phyloP scores from a whole-genome alignment of 1,284 basidiomycete species.

The Fomitiporia mediterranea region DNA sequence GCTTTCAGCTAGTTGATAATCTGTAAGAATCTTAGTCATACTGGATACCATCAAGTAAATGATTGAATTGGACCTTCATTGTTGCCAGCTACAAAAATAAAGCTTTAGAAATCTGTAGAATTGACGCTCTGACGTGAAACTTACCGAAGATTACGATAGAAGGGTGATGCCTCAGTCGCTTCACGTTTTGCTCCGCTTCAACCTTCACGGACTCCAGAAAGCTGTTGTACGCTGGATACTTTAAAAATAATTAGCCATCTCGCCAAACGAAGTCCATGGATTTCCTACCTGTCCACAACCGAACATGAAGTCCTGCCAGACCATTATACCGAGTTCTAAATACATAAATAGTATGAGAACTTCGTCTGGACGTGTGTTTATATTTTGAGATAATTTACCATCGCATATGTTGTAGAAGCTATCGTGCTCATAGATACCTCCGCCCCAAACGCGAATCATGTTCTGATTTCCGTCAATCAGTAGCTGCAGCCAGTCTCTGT shows the following conservation, averaged over 20 bases:
- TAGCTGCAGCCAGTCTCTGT: slow-evolving; percentile 39
- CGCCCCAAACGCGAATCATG: slow-evolving; percentile 48
- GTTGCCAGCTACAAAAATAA: slow-evolving; percentile 63
- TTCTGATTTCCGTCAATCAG: slow-evolving; percentile 44
- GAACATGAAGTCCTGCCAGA: slow-evolving; percentile 45
- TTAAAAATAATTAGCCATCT: not conserved
- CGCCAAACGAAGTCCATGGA: not conserved
- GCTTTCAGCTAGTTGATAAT: slow-evolving; percentile 80
- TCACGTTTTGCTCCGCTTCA: slow-evolving; percentile 42
- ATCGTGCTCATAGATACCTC: slow-evolving; percentile 44
- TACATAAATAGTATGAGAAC: too few species aligned
- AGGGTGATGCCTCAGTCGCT: slow-evolving; percentile 40
- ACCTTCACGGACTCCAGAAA: slow-evolving; percentile 36
- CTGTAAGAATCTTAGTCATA: slow-evolving; percentile 31
- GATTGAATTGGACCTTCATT: slow-evolving; percentile 60
- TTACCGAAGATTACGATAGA: slow-evolving; percentile 75
- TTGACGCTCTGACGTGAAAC: slow-evolving; percentile 24
- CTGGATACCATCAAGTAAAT: not conserved
- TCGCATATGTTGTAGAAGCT: slow-evolving; percentile 40
- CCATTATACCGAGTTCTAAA: slow-evolving; percentile 66
- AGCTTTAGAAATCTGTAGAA: slow-evolving; percentile 3
- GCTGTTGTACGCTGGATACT: slow-evolving; percentile 43
- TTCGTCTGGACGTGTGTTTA: too few species aligned
- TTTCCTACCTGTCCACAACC: slow-evolving; percentile 50
- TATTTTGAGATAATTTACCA: slow-evolving; percentile 20